phyloP scores from a whole-genome alignment of 1,284 basidiomycete species.

The Puccinia triticina region DNA sequence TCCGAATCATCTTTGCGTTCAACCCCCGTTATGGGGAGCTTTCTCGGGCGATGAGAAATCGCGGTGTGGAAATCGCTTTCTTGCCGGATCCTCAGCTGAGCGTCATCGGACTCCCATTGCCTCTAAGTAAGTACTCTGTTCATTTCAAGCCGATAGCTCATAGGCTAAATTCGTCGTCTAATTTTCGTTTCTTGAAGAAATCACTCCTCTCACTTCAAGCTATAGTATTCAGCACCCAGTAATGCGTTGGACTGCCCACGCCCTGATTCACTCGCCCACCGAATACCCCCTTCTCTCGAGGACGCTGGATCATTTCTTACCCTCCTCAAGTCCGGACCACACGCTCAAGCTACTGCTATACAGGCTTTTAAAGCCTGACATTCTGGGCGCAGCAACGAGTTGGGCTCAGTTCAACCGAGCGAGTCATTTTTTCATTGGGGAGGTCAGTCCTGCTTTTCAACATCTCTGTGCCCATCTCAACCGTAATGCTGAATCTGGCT shows the following conservation, averaged over 20 bases:
- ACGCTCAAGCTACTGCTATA: conserved; percentile 11
- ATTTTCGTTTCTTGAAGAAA: no score
- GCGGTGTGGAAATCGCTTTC: conserved; percentile 80
- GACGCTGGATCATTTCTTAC: conserved; percentile 19
- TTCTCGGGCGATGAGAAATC: conserved; percentile 96
- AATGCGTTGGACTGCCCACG: conserved; percentile 34
- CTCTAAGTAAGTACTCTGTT: neutral
- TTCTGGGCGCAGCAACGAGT: neutral
- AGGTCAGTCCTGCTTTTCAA: neutral
- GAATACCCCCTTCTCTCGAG: conserved; percentile 35
- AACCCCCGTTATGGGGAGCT: conserved; percentile 90
- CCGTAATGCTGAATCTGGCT: neutral
- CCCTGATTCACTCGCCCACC: conserved; percentile 34
- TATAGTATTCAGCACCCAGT: neutral
- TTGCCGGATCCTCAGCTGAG: conserved; percentile 29
- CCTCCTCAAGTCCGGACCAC: neutral
- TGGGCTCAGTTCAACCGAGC: conserved; percentile 20
- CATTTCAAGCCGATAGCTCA: neutral
- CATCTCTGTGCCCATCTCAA: neutral
- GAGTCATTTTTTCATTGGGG: conserved; percentile 22
- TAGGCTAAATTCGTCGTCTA: neutral
- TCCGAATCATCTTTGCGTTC: conserved; percentile 91
- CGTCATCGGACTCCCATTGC: neutral
- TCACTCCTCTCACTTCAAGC: neutral
- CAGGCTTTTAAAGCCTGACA: conserved; percentile 31